Base-by-base conservation (phyloP, 2,329 filamentous ascomycete genomes). In the Emmonsiellopsis sp. region DNA sequence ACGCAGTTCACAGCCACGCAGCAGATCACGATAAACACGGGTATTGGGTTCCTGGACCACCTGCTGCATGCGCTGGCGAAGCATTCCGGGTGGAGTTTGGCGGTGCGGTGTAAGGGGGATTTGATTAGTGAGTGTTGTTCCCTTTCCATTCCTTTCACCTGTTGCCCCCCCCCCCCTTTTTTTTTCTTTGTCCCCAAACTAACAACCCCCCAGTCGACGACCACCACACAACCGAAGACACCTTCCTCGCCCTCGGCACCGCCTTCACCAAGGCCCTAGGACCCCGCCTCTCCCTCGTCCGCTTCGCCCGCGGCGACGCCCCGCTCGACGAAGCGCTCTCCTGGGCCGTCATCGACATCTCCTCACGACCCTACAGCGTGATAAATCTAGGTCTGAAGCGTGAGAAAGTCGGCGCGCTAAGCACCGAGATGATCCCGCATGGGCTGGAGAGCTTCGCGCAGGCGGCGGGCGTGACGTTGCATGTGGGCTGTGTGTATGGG, bases 31-130 rank as follows among this genome's bases (percentile, higher is more conserved):
- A 79, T 97, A 61, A 85, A 89, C 78, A 95, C 92, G 0, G 93
- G 93, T 59, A 95, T 98, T 70, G 93, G 93, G 55, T 98, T 98
- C 73, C 79, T 98, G 54, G 93, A 98, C 75, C 93, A 98, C 77
- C 97, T 98, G 92, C 80, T 97, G 50, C 93, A 98, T 73, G 93
- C 93, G 5, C 80, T 97, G 53, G 88, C 93, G 50, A 97, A 98
- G 74, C 93, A 98, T 73, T 84, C 87, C 5, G 92, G 93, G 58
- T 97, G 92, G 93, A 93, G 87, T 75, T 73, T 98, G 62, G 83
- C 83, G 34, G 76, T 98, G 54, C 78, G 83, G 59, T 94, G 89
- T 72, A 81, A 86, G 69, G 93, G 93, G 52, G 93, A 98, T 73
- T 75, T 97, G 51, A 87, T 95, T 76, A 95, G 88, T 92, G 73